Conservation (phyloP, 2,329 filamentous ascomycete species). For the Trichoderma harzianum region DNA sequence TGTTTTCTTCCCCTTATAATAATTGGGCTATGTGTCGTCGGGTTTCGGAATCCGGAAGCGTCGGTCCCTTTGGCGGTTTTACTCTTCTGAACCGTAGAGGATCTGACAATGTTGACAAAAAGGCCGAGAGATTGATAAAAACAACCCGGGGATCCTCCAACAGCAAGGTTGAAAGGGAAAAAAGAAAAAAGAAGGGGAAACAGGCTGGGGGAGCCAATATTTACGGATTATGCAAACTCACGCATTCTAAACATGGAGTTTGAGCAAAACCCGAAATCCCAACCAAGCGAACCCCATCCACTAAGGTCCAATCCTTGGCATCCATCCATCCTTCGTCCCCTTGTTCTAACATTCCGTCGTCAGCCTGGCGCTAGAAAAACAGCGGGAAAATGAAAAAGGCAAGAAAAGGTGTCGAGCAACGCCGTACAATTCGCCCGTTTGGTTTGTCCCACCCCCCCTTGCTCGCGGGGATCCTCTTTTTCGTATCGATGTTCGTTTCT, state of each 20-base stretch:
- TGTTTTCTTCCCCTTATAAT: background rate
- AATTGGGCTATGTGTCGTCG: background rate
- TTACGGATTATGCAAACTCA: background rate
- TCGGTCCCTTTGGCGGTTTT: background rate
- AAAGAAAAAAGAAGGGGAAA: background rate
- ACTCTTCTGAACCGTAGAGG: background rate
- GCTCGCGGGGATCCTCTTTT: background rate
- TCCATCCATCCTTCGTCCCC: background rate
- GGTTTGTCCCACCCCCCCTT: background rate
- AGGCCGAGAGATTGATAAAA: background rate
- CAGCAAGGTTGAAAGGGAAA: background rate
- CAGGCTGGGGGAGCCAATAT: background rate
- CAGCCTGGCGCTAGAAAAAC: background rate
- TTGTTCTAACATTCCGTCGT: too few relatives aligned
- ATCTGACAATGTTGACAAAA: background rate
- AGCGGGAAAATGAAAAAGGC: background rate
- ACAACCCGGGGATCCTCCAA: background rate
- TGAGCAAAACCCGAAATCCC: slow-evolving; percentile 9
- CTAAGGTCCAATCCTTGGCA: background rate
- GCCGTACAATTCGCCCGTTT: background rate
- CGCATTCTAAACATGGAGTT: slow-evolving; percentile 2
- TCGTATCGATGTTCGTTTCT: background rate
- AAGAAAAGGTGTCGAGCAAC: background rate
- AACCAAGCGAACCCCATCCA: background rate
- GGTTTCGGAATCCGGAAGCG: slow-evolving; percentile 10